These are phyloP conservation scores for Sugiyamaella novakii DNA, from an alignment of 1,139 yeast genomes.

Conservation along the genomic window DNA sequence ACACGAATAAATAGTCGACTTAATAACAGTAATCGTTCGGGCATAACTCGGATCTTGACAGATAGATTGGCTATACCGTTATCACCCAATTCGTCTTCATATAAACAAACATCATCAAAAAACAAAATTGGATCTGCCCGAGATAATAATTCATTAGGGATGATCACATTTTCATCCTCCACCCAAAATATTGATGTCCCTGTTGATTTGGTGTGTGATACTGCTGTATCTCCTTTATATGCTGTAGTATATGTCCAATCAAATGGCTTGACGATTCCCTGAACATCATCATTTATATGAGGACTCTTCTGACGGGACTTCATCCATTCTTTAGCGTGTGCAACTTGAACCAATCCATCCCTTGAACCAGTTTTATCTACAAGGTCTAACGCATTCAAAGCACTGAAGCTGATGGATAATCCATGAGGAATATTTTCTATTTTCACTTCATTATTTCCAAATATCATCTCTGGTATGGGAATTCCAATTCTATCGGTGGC, in stretches of 20 bases:
- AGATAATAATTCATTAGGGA: constrained; percentile 71
- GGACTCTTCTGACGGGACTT: constrained; percentile 51
- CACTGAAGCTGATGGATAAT: constrained; percentile 64
- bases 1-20: constrained; percentile 82
- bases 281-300: constrained; percentile 45
- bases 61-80: constrained; percentile 83
- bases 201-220: constrained; percentile 23
- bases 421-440: constrained; percentile 47
- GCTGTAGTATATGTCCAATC: constrained; percentile 95
- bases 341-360: constrained; percentile 61
- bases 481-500: constrained; percentile 65
- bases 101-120: constrained; percentile 84
- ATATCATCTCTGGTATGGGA: constrained; percentile 96
- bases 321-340: constrained; percentile 90
- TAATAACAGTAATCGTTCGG: constrained; percentile 68
- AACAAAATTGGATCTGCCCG: constrained; percentile 84
- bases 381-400: constrained; percentile 75
- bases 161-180: constrained; percentile 36
- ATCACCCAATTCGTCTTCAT: constrained; percentile 95
- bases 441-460: constrained; percentile 76
- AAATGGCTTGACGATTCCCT: constrained; percentile 71
- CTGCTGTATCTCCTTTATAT: constrained; percentile 61
- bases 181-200: constrained; percentile 30
- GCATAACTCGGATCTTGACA: constrained; percentile 88
- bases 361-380: constrained; percentile 56